Conservation (phyloP, 2,329 filamentous ascomycete genomes). For the Diplodia intermedia region DNA sequence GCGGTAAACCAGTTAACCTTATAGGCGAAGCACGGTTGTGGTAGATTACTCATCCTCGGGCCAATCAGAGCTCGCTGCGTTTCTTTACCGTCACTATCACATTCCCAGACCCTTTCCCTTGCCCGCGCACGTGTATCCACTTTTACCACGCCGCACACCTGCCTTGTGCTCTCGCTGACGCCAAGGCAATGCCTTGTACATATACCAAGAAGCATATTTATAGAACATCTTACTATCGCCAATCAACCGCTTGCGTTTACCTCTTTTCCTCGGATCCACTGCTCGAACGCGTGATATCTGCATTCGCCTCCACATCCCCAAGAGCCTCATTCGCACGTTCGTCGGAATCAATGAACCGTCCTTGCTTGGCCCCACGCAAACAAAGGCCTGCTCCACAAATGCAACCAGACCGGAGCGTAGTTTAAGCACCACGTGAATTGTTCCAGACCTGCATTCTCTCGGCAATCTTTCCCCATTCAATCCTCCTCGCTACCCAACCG, state of each 20-base stretch:
- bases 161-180: not conserved
- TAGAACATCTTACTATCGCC: not conserved
- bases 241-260: not conserved
- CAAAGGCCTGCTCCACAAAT: not conserved
- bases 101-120: not conserved
- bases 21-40: conserved; percentile 16
- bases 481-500: not conserved
- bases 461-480: not conserved
- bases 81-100: conserved; percentile 17
- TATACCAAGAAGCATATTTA: conserved; percentile 4
- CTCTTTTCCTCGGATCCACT: not conserved
- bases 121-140: conserved; percentile 14
- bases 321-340: not conserved
- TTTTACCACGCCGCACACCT: not conserved
- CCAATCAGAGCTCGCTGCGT: not conserved
- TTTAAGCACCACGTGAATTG: not conserved
- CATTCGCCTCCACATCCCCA: not conserved
- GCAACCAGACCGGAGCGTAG: not conserved
- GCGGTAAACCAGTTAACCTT: conserved; percentile 18
- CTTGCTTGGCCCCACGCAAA: not conserved
- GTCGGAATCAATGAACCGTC: not conserved
- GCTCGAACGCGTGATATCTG: not conserved
- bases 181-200: not conserved
- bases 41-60: not conserved
- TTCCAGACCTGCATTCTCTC: not conserved